Conservation (phyloP, 495 filamentous ascomycete species). For the Parathielavia hyrcaniae region DNA sequence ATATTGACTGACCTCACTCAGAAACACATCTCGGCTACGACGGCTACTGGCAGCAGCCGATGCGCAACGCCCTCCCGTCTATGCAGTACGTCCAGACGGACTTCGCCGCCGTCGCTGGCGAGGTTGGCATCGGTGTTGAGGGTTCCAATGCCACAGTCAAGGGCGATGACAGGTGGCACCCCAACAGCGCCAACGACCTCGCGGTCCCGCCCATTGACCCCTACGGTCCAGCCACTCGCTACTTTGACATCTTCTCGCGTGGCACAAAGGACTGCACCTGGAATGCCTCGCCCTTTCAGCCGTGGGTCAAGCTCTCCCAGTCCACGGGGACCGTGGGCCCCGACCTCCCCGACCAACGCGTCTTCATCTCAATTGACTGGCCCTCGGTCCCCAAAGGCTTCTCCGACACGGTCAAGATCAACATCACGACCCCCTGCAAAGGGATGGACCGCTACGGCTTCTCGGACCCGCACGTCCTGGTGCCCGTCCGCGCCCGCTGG, state of each 20-base stretch:
- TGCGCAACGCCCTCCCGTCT: constrained; percentile 60
- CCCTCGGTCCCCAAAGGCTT: constrained; percentile 44
- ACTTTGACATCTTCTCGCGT: constrained; percentile 61
- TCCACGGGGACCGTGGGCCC: constrained; percentile 49
- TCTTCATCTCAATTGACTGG: constrained; percentile 61
- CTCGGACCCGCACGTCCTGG: constrained; percentile 46
- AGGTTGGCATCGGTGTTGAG: constrained; percentile 61
- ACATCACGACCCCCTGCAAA: constrained; percentile 47
- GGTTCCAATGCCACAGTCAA: constrained; percentile 57
- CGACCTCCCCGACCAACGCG: constrained; percentile 48
- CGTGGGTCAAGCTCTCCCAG: constrained; percentile 55
- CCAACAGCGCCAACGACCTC: constrained; percentile 51
- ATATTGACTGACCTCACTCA: constrained; percentile 20
- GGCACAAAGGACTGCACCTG: constrained; percentile 55
- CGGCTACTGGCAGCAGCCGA: constrained; percentile 62
- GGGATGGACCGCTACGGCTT: constrained; percentile 50
- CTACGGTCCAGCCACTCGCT: constrained; percentile 55
- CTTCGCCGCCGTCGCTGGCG: constrained; percentile 53
- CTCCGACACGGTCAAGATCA: constrained; percentile 45
- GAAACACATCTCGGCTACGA: constrained; percentile 51
- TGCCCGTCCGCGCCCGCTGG: constrained; percentile 52
- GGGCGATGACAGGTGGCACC: constrained; percentile 60
- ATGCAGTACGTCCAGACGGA: constrained; percentile 52
- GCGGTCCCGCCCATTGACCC: constrained; percentile 54
- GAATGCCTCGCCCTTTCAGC: constrained; percentile 43